These are phyloP conservation scores for Aureobasidium pullulans DNA, from an alignment of 2,329 filamentous ascomycete species.

Conservation along the genomic window DNA sequence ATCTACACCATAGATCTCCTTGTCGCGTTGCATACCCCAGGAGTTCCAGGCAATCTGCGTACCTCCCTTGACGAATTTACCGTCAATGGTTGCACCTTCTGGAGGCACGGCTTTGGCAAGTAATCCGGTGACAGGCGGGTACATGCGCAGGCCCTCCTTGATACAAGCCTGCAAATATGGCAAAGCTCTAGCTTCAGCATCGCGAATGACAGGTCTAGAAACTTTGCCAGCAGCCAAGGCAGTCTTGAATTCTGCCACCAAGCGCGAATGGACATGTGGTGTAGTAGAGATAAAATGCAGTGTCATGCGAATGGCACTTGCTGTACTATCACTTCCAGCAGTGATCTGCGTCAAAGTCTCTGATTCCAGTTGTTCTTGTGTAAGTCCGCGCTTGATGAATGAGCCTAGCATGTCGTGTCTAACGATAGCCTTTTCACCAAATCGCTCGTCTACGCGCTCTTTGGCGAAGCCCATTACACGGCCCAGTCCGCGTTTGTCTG, in stretches of 20 bases:
- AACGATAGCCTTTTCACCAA: slow-evolving; percentile 35
- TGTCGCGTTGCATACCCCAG: slow-evolving; percentile 31
- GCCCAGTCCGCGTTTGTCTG: slow-evolving; percentile 36
- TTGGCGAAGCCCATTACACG: slow-evolving; percentile 39
- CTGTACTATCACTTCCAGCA: slow-evolving; percentile 53
- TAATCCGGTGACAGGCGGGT: slow-evolving; percentile 35
- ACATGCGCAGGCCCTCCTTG: slow-evolving; percentile 40
- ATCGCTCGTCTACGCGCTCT: slow-evolving; percentile 40
- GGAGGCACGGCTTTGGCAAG: slow-evolving; percentile 31
- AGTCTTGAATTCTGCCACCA: slow-evolving; percentile 41
- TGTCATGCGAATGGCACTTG: slow-evolving; percentile 47
- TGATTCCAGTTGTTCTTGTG: slow-evolving; percentile 34
- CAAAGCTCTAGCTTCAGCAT: slow-evolving; percentile 35
- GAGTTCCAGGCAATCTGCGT: slow-evolving; percentile 33
- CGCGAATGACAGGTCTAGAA: slow-evolving; percentile 41
- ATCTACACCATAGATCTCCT: slow-evolving; percentile 31
- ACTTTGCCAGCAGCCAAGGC: slow-evolving; percentile 33
- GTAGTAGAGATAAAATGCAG: slow-evolving; percentile 48
- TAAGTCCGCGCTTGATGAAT: slow-evolving; percentile 42
- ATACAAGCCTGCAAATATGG: slow-evolving; percentile 42
- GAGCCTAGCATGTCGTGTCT: slow-evolving; percentile 48
- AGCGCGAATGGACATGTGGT: slow-evolving; percentile 37
- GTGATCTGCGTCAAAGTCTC: slow-evolving; percentile 42
- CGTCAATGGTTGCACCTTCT: slow-evolving; percentile 27
- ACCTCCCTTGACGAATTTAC: slow-evolving; percentile 30